Evolutionary conservation across 768 basidiomycete species (phyloP).

Genomic region (Leccinum incarnatum): DNA sequence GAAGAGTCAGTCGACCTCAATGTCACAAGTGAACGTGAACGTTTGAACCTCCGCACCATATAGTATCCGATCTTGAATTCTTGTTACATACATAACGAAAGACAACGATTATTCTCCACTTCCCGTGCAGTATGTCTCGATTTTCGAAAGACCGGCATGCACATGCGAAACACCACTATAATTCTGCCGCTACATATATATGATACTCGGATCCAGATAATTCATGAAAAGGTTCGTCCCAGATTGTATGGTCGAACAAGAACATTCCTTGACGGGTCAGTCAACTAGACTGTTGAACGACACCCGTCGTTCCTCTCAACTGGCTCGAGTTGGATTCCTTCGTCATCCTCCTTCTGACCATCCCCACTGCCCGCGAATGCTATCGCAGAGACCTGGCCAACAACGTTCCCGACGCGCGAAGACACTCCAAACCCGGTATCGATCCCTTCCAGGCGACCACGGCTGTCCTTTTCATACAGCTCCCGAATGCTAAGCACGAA

Average conservation of each 20-base stretch:
- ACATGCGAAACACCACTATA: no score
- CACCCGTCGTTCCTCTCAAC: neutral
- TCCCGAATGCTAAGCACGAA: neutral
- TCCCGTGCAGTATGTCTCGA: no score
- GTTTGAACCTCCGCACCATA: no score
- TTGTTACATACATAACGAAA: no score
- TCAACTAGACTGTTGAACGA: neutral
- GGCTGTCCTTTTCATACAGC: neutral
- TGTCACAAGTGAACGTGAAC: no score
- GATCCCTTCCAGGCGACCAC: neutral
- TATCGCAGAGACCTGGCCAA: neutral
- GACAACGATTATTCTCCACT: no score
- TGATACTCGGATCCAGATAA: conserved; percentile 1
- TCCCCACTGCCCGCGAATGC: neutral
- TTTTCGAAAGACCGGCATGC: no score
- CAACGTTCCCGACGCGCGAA: neutral
- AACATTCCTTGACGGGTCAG: neutral
- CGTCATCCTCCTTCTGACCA: neutral
- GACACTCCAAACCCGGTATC: neutral
- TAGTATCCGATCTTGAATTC: no score
- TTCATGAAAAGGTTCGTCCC: neutral
- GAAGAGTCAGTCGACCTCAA: no score
- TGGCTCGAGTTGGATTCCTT: neutral
- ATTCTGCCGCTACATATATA: no score
- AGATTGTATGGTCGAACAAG: neutral